Evolutionary conservation across 768 basidiomycete species (phyloP), one percentile per base, ranked within the genome.

Genomic region (Clitopilus passeckerianus): DNA sequence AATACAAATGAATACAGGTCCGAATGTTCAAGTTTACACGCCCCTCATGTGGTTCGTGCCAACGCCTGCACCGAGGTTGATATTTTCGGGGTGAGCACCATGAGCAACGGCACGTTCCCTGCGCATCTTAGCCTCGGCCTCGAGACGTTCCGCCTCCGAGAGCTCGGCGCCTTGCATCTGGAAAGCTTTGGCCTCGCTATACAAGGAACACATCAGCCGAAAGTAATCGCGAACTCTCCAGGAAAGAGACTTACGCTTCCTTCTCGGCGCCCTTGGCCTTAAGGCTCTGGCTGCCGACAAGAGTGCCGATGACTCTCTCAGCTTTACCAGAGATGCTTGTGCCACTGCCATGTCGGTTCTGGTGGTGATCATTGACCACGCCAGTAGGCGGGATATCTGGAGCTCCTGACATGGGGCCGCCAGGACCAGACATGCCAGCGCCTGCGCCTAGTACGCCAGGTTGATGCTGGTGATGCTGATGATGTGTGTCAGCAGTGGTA

Each of bases 21-120:
- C 27, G 27, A 7, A 7, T 30, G 27, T 30, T n/a, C n/a, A n/a
- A n/a, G n/a, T 35, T n/a, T 41, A 41, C n/a, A n/a, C 5, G n/a
- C 14, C 10, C 14, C 37, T n/a, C n/a, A 41, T 3, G 5, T 53
- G 44, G 23, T 37, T 18, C 8, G 37, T 41, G 10, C 37, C 37
- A 41, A 41, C 37, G 5, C 68, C 68, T 18, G 65, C 70, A 20
- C 71, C 71, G n/a, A 67, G 64, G 43, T 68, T 56, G 18, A 65
- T 62, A 33, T 72, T 65, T 18, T 66, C 67, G 2, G 71, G 71
- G 43, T 73, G 71, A 14, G 69, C 69, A 46, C 82, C 82, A 63
- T 82, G 80, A 12, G 71, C 80, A 23, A 83, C 81, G 5, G 82
- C 83, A 8, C 81, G 75, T 60, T 84, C 80, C 20, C 82, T 76